Conservation (phyloP, 805 yeast genomes). For the Saccharomycopsis malanga region DNA sequence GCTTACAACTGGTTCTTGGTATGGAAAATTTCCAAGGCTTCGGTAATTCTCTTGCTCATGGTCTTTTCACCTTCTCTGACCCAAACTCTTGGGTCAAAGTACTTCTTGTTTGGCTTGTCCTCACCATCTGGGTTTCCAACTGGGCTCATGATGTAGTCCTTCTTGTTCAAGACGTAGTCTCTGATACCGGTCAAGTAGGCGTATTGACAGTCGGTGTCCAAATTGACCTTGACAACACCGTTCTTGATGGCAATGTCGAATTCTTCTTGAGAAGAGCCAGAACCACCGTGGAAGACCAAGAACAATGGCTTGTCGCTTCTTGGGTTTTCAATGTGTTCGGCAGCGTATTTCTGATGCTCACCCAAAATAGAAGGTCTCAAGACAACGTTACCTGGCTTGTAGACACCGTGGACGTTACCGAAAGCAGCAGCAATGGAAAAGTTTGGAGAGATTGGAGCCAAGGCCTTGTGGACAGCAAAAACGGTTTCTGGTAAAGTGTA, state of each 20-base stretch:
- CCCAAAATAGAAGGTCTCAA: constrained; percentile 90
- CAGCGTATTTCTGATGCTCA: constrained; percentile 88
- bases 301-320: constrained; percentile 64
- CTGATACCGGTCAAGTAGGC: constrained; percentile 97
- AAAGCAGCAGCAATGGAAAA: constrained; percentile 99
- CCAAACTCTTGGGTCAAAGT: constrained; percentile 99
- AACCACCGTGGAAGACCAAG: constrained; percentile 99
- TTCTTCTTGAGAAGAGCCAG: constrained; percentile 92
- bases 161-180: constrained; percentile 92
- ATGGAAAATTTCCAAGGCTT: constrained; percentile 84
- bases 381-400: constrained; percentile 97
- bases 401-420: constrained; percentile 99
- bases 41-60: constrained; percentile 78
- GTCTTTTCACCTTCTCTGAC: constrained; percentile 99
- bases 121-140: constrained; percentile 99
- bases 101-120: constrained; percentile 99
- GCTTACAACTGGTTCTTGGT: constrained; percentile 53
- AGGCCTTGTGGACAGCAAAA: constrained; percentile 82
- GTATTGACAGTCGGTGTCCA: constrained; percentile 98
- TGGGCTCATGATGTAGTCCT: constrained; percentile 81
- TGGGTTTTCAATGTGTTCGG: constrained; percentile 49
- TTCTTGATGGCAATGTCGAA: constrained; percentile 81
- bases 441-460: constrained; percentile 88
- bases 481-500: constrained; percentile 97
- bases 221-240: constrained; percentile 98